Base-by-base conservation (phyloP, 2,329 filamentous ascomycete species). In the Phoma sp. region DNA sequence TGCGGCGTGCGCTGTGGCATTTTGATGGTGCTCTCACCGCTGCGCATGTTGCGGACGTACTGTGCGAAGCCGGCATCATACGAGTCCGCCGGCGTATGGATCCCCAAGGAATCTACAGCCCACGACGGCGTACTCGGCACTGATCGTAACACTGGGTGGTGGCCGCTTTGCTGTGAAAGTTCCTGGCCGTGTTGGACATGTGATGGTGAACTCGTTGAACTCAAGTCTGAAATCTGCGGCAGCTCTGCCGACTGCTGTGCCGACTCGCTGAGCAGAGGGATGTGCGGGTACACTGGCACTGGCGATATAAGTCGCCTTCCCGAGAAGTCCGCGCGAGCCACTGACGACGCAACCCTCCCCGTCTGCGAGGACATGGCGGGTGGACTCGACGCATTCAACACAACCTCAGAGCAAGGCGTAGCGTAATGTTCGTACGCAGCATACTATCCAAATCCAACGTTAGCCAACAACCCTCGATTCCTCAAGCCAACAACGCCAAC, bases 111-210 rank as follows among this genome's bases (percentile, higher is more conserved):
- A 45, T 73, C 67, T 62, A 73, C 64, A 3, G 72, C 66, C 78
- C 78, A 80, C 7, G 68, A 56, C 7, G 68, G 55, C 7, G 77
- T 74, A 27, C 66, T 49, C 13, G 64, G 61, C 9, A 67, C 70
- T 2, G 77, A 74, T 27, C 74, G 75, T 44, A 79, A 74, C 1
- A 72, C 73, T 50, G 75, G 77, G n/a, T 77, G 77, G 55, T 74
- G 78, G 59, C 77, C 79, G 47, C 18, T 18, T 18, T 18, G 18
- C 18, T 72, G 71, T 32, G 77, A 73, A 9, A 77, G 64, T 32
- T 68, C 61, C 27, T 57, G 52, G 4, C 60, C 52, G 37, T 58
- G 57, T 29, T 55, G 59, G 10, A 59, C 40, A 3, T 49, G 56
- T 29, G 51, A 48, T 6, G 58, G 55, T 22, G 59, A 50, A 37